These are phyloP conservation scores for Geotrichum restrictum DNA, from an alignment of 1,139 yeast species.

Conservation along the genomic window DNA sequence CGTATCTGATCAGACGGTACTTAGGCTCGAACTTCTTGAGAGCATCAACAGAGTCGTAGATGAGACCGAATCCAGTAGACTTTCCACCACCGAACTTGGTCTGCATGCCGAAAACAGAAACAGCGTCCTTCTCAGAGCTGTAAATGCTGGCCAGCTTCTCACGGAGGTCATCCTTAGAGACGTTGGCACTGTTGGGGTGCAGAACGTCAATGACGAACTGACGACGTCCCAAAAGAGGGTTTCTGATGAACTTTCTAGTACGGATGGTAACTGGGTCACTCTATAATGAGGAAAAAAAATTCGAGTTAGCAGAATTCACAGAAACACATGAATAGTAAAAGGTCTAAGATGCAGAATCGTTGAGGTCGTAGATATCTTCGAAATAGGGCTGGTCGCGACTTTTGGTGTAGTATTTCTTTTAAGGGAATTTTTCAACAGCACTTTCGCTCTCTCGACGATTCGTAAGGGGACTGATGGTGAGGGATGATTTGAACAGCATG, in stretches of 20 bases:
- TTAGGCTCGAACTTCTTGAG: conserved; percentile 98
- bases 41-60: conserved; percentile 97
- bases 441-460: no score
- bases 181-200: conserved; percentile 99
- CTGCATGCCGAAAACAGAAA: conserved; percentile 98
- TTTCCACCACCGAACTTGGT: conserved; percentile 99
- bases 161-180: conserved; percentile 98
- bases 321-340: no score
- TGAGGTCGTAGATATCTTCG: no score
- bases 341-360: no score
- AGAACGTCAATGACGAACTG: conserved; percentile 99
- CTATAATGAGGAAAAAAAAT: conserved; percentile 39
- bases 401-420: background rate
- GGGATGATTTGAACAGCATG: background rate
- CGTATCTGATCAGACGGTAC: conserved; percentile 99
- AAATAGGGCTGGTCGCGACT: no score
- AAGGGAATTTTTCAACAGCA: background rate
- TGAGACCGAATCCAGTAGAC: conserved; percentile 98
- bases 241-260: conserved; percentile 99
- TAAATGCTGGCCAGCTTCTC: conserved; percentile 93
- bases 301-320: conserved; percentile 2
- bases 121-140: conserved; percentile 98
- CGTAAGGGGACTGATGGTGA: no score
- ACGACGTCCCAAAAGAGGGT: conserved; percentile 99
- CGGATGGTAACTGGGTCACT: conserved; percentile 99